A percentile compares a stretch with the other conserved stretches of the same genome.
Evolutionary conservation across 2,329 filamentous ascomycete species (phyloP).

Genomic region (Cytospora leucostoma): DNA sequence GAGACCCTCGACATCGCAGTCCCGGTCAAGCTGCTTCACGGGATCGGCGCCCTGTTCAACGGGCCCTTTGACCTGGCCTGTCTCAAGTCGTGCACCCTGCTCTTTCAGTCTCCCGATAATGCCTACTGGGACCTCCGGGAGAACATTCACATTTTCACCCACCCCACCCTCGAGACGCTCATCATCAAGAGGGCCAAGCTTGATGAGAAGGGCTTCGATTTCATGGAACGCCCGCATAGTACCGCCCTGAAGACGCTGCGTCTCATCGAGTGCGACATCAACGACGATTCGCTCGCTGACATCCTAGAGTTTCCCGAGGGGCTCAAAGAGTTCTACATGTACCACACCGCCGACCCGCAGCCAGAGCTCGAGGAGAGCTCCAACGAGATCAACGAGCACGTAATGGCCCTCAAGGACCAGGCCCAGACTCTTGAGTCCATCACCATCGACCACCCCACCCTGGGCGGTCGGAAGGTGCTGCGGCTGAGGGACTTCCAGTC

Average conservation of each 20-base stretch:
- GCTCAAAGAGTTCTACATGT: constrained; percentile 50
- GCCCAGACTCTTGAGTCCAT: constrained; percentile 47
- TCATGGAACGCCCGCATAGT: constrained; percentile 49
- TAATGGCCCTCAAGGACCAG: constrained; percentile 45
- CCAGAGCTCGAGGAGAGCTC: constrained; percentile 50
- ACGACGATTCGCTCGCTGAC: constrained; percentile 45
- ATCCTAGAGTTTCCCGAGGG: constrained; percentile 47
- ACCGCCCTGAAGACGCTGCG: constrained; percentile 47
- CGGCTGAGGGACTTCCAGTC: constrained; percentile 46
- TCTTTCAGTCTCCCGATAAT: constrained; percentile 47
- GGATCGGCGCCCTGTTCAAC: constrained; percentile 52
- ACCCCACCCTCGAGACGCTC: constrained; percentile 50
- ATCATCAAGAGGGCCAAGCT: constrained; percentile 48
- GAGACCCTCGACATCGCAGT: constrained; percentile 49
- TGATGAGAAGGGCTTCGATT: constrained; percentile 50
- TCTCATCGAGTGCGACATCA: constrained; percentile 54
- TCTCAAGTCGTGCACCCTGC: constrained; percentile 48
- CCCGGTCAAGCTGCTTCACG: constrained; percentile 45
- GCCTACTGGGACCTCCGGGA: constrained; percentile 53
- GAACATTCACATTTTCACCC: constrained; percentile 54
- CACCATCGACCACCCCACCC: constrained; percentile 46
- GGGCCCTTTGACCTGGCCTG: constrained; percentile 53
- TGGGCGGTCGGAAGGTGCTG: constrained; percentile 44
- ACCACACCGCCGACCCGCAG: constrained; percentile 41
- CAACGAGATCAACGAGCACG: constrained; percentile 49